Conservation (phyloP, 768 basidiomycete genomes). For the Krasilnikovozyma curviuscula region DNA sequence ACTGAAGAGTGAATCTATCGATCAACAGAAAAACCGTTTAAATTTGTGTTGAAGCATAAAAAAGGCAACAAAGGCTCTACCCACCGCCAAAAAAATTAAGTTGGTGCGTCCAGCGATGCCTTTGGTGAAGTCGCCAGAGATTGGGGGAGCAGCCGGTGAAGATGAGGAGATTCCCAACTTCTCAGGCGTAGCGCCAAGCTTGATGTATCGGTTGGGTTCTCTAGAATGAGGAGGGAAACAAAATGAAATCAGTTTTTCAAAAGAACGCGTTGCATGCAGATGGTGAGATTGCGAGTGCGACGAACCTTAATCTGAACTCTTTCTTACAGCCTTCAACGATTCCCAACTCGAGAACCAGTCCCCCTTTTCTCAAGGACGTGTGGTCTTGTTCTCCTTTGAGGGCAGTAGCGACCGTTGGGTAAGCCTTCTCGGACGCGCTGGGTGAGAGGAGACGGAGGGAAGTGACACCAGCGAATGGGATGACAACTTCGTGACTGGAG, state of each 20-base stretch:
- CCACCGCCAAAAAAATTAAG: conserved; percentile 1
- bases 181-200: neutral
- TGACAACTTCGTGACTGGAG: conserved; percentile 7
- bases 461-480: conserved; percentile 2
- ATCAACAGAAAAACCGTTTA: neutral
- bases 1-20: conserved; percentile 5
- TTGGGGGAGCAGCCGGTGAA: neutral
- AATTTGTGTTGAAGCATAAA: neutral
- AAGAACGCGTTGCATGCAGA: neutral
- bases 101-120: neutral
- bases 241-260: neutral
- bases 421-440: neutral
- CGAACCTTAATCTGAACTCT: conserved; percentile 6
- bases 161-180: too few relatives aligned
- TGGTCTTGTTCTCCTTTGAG: conserved; percentile 2
- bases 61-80: neutral
- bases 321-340: conserved; percentile 7
- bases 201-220: conserved; percentile 8
- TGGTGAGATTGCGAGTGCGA: neutral
- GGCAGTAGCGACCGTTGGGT: neutral
- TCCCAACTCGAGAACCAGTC: conserved; percentile 6
- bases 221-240: neutral
- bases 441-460: conserved; percentile 2
- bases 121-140: neutral
- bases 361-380: neutral